These are phyloP conservation scores for Poteriospumella lacustris DNA, from an alignment of 108 stramenopile species.

Conservation along the genomic window DNA sequence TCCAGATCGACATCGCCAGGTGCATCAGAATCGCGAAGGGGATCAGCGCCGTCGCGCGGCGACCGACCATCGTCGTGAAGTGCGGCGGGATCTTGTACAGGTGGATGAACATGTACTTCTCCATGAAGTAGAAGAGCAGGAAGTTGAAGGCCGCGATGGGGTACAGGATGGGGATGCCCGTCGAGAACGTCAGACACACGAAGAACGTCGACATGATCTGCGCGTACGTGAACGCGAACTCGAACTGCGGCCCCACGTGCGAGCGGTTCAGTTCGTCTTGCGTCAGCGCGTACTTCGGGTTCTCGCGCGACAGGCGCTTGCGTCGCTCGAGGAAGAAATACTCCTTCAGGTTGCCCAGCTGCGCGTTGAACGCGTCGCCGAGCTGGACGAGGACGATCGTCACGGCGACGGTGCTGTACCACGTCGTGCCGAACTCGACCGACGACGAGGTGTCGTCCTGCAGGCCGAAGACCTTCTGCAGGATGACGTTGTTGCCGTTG, in stretches of 20 bases:
- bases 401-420: constrained; percentile 43
- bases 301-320: too few species aligned
- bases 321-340: constrained; percentile 19
- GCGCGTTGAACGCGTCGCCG: constrained; percentile 46
- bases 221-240: constrained; percentile 60
- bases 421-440: constrained; percentile 37
- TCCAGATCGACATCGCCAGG: constrained; percentile 46
- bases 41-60: constrained; percentile 34
- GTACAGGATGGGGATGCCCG: constrained; percentile 66
- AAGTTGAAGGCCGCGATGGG: constrained; percentile 58
- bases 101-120: constrained; percentile 69
- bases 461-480: constrained; percentile 18
- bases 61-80: constrained; percentile 40
- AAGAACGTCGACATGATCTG: constrained; percentile 64
- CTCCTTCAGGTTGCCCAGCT: constrained; percentile 20
- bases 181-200: constrained; percentile 66
- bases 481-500: constrained; percentile 39
- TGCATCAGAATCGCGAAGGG: constrained; percentile 44
- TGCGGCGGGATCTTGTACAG: constrained; percentile 67
- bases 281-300: constrained; percentile 35
- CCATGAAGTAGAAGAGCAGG: constrained; percentile 65
- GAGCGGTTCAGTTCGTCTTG: constrained; percentile 64
- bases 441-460: neutral
- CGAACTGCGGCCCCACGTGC: constrained; percentile 60
- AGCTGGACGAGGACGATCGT: constrained; percentile 43